Percentiles rank a stretch among this genome's conserved stretches.
These are phyloP conservation scores for Trametes cingulata DNA, from an alignment of 768 basidiomycete species.

Conservation along the genomic window DNA sequence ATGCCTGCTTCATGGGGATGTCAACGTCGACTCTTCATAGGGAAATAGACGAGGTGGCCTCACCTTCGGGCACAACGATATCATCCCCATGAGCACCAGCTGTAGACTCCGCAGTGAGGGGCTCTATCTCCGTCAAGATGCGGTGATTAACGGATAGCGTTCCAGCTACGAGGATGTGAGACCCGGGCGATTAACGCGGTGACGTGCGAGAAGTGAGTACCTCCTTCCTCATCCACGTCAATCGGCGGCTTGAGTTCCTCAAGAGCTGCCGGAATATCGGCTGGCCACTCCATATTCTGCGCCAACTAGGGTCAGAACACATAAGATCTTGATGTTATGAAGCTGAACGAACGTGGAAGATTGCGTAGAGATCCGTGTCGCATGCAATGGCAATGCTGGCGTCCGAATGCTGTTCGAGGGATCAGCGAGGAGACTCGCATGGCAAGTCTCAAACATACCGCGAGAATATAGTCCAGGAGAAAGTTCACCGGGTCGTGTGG, in stretches of 20 bases:
- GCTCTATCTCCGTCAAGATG: too few relatives aligned
- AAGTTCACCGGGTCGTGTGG: constrained; percentile 13
- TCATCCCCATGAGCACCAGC: too few relatives aligned
- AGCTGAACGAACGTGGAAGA: constrained; percentile 9
- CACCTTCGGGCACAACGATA: too few relatives aligned
- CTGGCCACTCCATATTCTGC: background rate
- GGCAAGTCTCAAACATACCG: background rate
- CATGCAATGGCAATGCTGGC: constrained; percentile 16
- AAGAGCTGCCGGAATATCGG: background rate
- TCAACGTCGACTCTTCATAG: too few relatives aligned
- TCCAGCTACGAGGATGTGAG: background rate
- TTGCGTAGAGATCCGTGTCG: constrained; percentile 7
- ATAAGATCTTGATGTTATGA: background rate
- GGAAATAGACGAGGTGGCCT: too few relatives aligned
- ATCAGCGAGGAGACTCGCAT: background rate
- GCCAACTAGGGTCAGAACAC: background rate
- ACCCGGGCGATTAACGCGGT: too few relatives aligned
- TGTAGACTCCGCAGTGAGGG: too few relatives aligned
- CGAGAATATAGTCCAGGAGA: constrained; percentile 20
- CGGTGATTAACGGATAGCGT: too few relatives aligned
- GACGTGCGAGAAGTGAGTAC: background rate
- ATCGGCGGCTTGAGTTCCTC: constrained; percentile 6
- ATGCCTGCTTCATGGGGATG: too few relatives aligned
- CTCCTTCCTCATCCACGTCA: constrained; percentile 15
- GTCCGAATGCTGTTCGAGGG: constrained; percentile 11